Percentiles rank a stretch among this genome's conserved stretches.
These are phyloP conservation scores for Kwoniella shivajii DNA, from an alignment of 1,284 basidiomycete species.

Conservation along the genomic window DNA sequence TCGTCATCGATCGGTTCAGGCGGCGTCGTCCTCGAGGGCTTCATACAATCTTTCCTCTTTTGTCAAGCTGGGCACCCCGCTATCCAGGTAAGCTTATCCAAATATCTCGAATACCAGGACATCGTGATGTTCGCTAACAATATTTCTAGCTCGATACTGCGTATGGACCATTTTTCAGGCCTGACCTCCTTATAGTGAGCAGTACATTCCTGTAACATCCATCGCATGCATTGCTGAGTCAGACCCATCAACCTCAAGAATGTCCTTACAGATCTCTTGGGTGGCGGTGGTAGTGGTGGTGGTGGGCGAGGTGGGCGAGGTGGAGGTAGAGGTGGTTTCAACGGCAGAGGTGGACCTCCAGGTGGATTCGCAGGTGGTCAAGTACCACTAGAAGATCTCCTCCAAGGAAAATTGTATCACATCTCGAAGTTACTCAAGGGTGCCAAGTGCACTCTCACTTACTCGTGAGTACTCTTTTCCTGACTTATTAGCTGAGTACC, in stretches of 20 bases:
- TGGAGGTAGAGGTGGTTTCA: conserved; percentile 15
- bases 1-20: conserved; percentile 24
- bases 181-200: conserved; percentile 42
- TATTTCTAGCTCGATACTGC: conserved; percentile 48
- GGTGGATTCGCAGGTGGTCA: conserved; percentile 1
- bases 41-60: conserved; percentile 3
- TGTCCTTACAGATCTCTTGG: conserved; percentile 17
- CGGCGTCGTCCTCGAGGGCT: conserved; percentile 12
- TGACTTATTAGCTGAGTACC: conserved; percentile 25
- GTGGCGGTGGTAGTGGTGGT: conserved; percentile 19
- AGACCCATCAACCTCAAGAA: conserved; percentile 42
- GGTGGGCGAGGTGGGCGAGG: conserved; percentile 23
- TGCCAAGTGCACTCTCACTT: conserved; percentile 26
- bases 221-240: conserved; percentile 31
- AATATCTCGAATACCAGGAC: conserved; percentile 4
- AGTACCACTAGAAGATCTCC: conserved; percentile 34
- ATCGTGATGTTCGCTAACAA: conserved; percentile 26
- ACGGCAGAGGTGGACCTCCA: conserved; percentile 5
- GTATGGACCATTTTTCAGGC: conserved; percentile 47
- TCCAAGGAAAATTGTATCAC: conserved; percentile 29
- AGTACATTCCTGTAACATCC: conserved; percentile 12
- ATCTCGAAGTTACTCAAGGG: conserved; percentile 23
- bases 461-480: conserved; percentile 7
- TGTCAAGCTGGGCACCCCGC: conserved; percentile 5
- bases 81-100: conserved; percentile 3